phyloP scores from a whole-genome alignment of 2,329 filamentous ascomycete species.

The Fusarium compactum region DNA sequence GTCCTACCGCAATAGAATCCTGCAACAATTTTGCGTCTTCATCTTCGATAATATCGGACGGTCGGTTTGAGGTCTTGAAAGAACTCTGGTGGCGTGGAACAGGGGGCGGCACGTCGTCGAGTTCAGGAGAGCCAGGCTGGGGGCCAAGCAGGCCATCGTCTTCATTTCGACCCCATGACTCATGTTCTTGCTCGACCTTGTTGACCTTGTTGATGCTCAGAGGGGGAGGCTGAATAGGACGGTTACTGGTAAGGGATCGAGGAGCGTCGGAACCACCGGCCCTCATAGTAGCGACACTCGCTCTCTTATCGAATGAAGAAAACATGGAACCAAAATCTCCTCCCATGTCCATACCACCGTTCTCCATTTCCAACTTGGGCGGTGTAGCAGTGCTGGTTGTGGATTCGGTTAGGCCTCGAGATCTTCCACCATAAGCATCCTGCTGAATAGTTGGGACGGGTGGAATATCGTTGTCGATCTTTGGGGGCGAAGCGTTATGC shows the following conservation, averaged over 20 bases:
- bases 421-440: conserved; percentile 51
- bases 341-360: conserved; percentile 64
- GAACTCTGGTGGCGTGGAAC: conserved; percentile 56
- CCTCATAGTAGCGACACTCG: conserved; percentile 62
- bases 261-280: conserved; percentile 55
- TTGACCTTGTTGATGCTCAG: conserved; percentile 60
- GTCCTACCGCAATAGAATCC: conserved; percentile 64
- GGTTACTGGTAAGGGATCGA: conserved; percentile 61
- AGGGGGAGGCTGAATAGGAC: conserved; percentile 58
- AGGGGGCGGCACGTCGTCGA: conserved; percentile 56
- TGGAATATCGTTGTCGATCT: conserved; percentile 52
- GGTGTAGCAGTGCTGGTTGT: conserved; percentile 67
- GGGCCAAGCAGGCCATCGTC: conserved; percentile 61
- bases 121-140: conserved; percentile 53
- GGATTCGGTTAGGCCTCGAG: conserved; percentile 66
- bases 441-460: conserved; percentile 54
- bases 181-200: conserved; percentile 60
- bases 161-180: conserved; percentile 63
- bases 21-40: conserved; percentile 66
- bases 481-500: conserved; percentile 49
- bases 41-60: conserved; percentile 59
- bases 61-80: conserved; percentile 50
- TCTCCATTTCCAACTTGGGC: conserved; percentile 61
- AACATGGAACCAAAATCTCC: conserved; percentile 70
- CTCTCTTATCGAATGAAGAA: conserved; percentile 66